These are phyloP conservation scores for Takashimella koratensis DNA, from an alignment of 1,284 basidiomycete genomes.

Conservation along the genomic window DNA sequence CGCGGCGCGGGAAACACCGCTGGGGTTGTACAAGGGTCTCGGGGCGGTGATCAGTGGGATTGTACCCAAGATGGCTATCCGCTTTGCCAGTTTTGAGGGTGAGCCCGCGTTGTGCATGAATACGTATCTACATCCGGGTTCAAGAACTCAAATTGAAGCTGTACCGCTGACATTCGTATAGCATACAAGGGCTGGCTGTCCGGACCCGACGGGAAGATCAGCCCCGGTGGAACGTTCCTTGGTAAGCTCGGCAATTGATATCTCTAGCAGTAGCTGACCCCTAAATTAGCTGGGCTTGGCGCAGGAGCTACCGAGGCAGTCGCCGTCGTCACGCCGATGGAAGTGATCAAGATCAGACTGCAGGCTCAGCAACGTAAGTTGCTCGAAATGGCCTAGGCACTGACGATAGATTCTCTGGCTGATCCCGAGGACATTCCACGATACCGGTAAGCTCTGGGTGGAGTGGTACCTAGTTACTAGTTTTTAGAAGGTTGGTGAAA, in stretches of 20 bases:
- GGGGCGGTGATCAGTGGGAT: conserved; percentile 97
- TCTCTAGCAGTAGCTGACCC: neutral
- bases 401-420: conserved; percentile 68
- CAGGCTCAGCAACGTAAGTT: conserved; percentile 81
- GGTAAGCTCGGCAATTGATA: conserved; percentile 51
- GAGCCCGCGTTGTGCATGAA: conserved; percentile 18
- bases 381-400: neutral
- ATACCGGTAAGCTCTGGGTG: conserved; percentile 58
- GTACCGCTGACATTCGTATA: too few species aligned
- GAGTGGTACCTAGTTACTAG: too few species aligned
- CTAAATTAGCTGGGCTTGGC: conserved; percentile 71
- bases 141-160: too few species aligned
- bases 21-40: conserved; percentile 97
- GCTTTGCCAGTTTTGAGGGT: conserved; percentile 94
- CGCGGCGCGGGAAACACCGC: conserved; percentile 82
- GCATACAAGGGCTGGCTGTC: conserved; percentile 82
- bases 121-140: too few species aligned
- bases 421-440: conserved; percentile 91
- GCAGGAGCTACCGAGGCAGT: conserved; percentile 95
- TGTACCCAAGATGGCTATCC: conserved; percentile 99
- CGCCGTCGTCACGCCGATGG: conserved; percentile 95
- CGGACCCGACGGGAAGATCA: conserved; percentile 30
- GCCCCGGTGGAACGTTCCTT: conserved; percentile 50
- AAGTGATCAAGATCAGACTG: conserved; percentile 97
- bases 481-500: too few species aligned